Conservation (phyloP, 805 yeast species). For the Hanseniaspora vineae region DNA sequence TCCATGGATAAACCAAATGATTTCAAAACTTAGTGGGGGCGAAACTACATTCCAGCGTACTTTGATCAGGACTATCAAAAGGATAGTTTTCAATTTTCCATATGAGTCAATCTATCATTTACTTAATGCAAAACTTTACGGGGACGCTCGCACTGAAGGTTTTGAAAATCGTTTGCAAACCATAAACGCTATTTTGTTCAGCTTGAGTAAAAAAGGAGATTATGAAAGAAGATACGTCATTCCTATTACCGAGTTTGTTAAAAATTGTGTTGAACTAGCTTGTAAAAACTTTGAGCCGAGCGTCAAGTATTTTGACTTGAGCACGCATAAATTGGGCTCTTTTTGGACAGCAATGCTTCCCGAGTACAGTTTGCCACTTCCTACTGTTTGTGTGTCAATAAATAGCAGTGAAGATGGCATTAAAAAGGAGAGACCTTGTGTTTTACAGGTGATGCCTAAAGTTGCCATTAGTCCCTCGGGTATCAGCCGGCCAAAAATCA, state of each 20-base stretch:
- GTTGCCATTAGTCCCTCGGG: constrained; percentile 70
- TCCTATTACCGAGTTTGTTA: constrained; percentile 39
- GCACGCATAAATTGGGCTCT: constrained; percentile 28
- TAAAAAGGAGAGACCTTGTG: constrained; percentile 35
- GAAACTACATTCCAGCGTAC: constrained; percentile 39
- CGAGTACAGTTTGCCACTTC: constrained; percentile 43
- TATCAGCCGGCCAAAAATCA: constrained; percentile 75
- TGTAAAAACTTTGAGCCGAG: constrained; percentile 27
- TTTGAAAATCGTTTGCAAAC: constrained; percentile 25
- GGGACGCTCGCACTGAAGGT: constrained; percentile 7
- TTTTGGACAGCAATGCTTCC: constrained; percentile 51
- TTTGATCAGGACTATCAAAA: constrained; percentile 34
- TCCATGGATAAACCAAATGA: constrained; percentile 73
- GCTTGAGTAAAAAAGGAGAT: constrained; percentile 19
- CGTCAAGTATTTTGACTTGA: constrained; percentile 13
- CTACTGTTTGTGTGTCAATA: constrained; percentile 39
- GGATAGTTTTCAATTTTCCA: constrained; percentile 48
- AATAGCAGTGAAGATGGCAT: constrained; percentile 28
- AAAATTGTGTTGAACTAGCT: constrained; percentile 39
- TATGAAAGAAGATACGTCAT: constrained; percentile 23
- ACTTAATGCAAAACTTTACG: constrained; percentile 39
- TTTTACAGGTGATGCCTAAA: constrained; percentile 31
- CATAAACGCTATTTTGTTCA: constrained; percentile 36
- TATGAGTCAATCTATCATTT: constrained; percentile 57
- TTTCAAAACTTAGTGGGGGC: constrained; percentile 51